Evolutionary conservation across 1,284 basidiomycete genomes (phyloP), one percentile per base, ranked within the genome.

Genomic region (Ganoderma resinaceum): DNA sequence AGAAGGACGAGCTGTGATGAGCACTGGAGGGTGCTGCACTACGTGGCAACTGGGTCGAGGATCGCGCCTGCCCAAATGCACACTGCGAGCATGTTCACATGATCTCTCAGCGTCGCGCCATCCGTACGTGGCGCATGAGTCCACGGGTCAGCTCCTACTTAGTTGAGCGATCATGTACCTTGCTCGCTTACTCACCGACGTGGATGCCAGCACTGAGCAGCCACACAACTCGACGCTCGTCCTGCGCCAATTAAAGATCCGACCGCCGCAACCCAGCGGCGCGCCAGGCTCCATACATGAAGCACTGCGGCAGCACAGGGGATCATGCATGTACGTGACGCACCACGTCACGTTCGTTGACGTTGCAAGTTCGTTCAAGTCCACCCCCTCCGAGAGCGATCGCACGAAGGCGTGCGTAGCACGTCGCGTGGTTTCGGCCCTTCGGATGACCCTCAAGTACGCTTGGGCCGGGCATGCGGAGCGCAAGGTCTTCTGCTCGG

Each of bases 221-320:
- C n/a, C 52, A 31, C 26, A 5, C 42, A 43, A 18, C 26, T 55
- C 26, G 52, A 33, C 55, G 20, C 33, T 58, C 55, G 20, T 58
- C 33, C 33, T 37, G 33, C 55, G 18, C 55, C 49, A 46, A 35
- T 64, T 65, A 31, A 65, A 65, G 63, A 46, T 65, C 63, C 63
- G 63, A 58, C n/a, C 49, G 62, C 53, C 12, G 33, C 49, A 65
- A 65, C 63, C 63, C 63, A 43, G 63, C 63, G 63, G 63, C 63
- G 38, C 42, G 46, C 61, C 61, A 55, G 61, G 55, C 55, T 20
- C 31, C 20, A 58, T 58, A 35, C n/a, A 58, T 37, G 33, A 58
- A 20, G 55, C n/a, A n/a, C n/a, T n/a, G n/a, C n/a, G n/a, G n/a
- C 53, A 18, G 20, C 52, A 16, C 52, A 31, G 52, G n/a, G 52